phyloP scores from a whole-genome alignment of 192 early-diverging fungal genomes.

The Gigaspora rosea region DNA sequence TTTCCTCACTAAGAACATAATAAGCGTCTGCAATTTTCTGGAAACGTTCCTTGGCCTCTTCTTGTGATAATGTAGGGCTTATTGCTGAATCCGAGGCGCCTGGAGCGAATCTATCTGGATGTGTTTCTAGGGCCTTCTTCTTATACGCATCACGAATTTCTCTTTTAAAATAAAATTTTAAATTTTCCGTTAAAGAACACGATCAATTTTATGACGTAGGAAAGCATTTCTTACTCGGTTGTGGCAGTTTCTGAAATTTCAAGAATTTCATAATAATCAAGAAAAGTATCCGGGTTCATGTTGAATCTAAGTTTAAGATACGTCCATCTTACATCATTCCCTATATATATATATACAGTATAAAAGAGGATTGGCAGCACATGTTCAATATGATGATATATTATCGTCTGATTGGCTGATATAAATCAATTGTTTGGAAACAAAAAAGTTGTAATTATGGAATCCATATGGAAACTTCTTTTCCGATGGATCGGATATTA shows the following conservation, averaged over 20 bases:
- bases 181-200: neutral
- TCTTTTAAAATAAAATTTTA: neutral
- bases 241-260: constrained; percentile 62
- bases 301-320: no score
- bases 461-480: no score
- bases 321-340: no score
- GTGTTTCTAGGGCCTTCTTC: constrained; percentile 64
- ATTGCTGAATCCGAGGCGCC: constrained; percentile 49
- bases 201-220: neutral
- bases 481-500: no score
- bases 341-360: no score
- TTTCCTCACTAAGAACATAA: constrained; percentile 64
- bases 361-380: no score
- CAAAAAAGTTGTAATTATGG: no score
- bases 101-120: constrained; percentile 74
- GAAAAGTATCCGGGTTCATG: no score
- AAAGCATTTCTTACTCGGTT: constrained; percentile 35
- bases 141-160: constrained; percentile 84
- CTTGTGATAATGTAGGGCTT: constrained; percentile 36
- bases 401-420: no score
- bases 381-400: no score
- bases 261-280: constrained; percentile 70
- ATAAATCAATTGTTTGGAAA: no score
- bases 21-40: constrained; percentile 80
- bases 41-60: constrained; percentile 52